Percentiles rank a stretch among this genome's conserved stretches.
These are phyloP conservation scores for Capsicum baccatum DNA, from an alignment of 257 asterid species.

Conservation along the genomic window DNA sequence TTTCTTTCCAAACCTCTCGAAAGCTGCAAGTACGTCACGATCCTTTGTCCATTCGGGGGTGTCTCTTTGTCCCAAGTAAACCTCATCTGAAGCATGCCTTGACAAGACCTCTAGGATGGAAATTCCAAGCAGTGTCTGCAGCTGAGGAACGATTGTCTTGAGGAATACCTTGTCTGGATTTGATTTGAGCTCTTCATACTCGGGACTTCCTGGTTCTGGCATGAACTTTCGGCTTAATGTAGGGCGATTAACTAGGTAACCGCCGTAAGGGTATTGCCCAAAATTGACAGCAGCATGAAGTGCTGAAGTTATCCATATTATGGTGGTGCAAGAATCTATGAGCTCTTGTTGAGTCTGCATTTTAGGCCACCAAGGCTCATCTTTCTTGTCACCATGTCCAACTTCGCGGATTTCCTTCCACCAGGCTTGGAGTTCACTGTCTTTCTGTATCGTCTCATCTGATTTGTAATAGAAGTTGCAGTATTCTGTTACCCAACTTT, in stretches of 20 bases:
- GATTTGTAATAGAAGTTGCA: conserved; percentile 63
- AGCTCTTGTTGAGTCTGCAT: conserved; percentile 64
- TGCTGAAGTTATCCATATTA: conserved; percentile 81
- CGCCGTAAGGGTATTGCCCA: conserved; percentile 73
- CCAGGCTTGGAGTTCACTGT: conserved; percentile 73
- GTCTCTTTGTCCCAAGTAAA: conserved; percentile 73
- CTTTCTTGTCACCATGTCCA: conserved; percentile 75
- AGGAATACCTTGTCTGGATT: conserved; percentile 66
- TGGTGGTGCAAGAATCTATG: conserved; percentile 63
- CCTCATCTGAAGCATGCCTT: conserved; percentile 71
- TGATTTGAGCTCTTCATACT: conserved; percentile 59
- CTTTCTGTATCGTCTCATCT: conserved; percentile 49
- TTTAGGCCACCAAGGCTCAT: conserved; percentile 78
- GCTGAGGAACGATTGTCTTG: conserved; percentile 62
- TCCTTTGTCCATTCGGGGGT: conserved; percentile 67
- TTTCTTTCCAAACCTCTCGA: conserved; percentile 56
- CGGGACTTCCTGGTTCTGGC: conserved; percentile 62
- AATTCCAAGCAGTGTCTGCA: conserved; percentile 60
- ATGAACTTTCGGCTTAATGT: conserved; percentile 65
- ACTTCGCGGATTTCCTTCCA: conserved; percentile 73
- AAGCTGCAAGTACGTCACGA: conserved; percentile 53
- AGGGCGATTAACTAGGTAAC: conserved; percentile 70
- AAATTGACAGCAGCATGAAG: conserved; percentile 80
- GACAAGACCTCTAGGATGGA: conserved; percentile 66
- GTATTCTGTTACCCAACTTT: conserved; percentile 69